phyloP scores from a whole-genome alignment of 2,329 filamentous ascomycete genomes.

The Orbilia oligospora region DNA sequence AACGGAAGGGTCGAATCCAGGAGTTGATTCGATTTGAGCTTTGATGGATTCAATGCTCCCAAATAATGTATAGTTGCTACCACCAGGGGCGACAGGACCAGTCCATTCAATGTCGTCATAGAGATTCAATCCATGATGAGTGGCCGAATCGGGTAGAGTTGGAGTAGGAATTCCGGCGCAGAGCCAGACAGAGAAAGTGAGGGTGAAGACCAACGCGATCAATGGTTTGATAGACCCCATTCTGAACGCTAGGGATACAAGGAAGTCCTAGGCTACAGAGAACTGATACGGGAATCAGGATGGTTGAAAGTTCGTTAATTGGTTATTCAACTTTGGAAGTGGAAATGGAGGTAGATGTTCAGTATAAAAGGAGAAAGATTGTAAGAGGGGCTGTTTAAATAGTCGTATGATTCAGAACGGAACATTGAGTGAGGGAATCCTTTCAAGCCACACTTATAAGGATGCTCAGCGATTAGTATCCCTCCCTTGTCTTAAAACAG shows the following conservation, averaged over 20 bases:
- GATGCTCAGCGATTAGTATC: too few relatives aligned
- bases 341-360: not conserved
- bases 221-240: slow-evolving; percentile 6
- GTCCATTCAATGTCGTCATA: slow-evolving; percentile 42
- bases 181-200: slow-evolving; percentile 5
- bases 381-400: not conserved
- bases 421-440: too few relatives aligned
- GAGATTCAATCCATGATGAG: not conserved
- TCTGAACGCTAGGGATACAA: not conserved
- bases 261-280: not conserved
- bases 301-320: not conserved
- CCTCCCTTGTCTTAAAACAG: too few relatives aligned
- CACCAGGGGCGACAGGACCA: slow-evolving; percentile 32
- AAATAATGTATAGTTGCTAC: slow-evolving; percentile 36
- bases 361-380: not conserved
- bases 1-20: slow-evolving; percentile 36
- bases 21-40: slow-evolving; percentile 35
- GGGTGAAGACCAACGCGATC: not conserved
- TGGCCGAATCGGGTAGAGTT: too few relatives aligned
- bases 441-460: too few relatives aligned
- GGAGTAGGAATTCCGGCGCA: not conserved
- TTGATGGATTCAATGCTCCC: slow-evolving; percentile 29
- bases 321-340: not conserved
- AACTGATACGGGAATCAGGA: not conserved
- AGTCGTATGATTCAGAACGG: too few relatives aligned